A percentile compares a stretch with the other conserved stretches of the same genome.
Conservation (phyloP, 495 filamentous ascomycete species). For the Penicillium egyptiacum region DNA sequence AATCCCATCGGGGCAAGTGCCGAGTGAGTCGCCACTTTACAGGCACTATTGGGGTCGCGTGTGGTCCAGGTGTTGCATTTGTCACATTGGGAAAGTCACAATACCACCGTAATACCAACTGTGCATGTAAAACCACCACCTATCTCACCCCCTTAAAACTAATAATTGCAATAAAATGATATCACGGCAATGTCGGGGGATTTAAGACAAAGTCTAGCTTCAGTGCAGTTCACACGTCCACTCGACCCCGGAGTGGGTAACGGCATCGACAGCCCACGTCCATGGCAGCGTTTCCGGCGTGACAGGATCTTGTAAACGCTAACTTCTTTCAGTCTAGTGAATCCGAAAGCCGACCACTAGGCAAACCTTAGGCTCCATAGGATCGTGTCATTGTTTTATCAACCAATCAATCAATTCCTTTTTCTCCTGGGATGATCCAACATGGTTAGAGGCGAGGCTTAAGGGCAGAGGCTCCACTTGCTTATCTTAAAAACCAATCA, state of each 20-base stretch:
- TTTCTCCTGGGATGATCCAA: conserved; percentile 18
- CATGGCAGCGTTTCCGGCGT: conserved; percentile 9
- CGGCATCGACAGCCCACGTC: conserved; percentile 5
- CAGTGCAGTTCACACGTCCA: conserved; percentile 16
- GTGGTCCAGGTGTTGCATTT: conserved; percentile 8
- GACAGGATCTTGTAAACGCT: conserved; percentile 17
- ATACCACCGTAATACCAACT: conserved; percentile 11
- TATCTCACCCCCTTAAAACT: conserved; percentile 8
- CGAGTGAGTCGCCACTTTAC: conserved; percentile 19
- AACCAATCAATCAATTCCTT: conserved; percentile 13
- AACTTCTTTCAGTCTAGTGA: conserved; percentile 19
- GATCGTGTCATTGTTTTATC: conserved; percentile 21
- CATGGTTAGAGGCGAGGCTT: conserved; percentile 13
- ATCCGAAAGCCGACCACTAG: conserved; percentile 13
- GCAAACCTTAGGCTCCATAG: conserved; percentile 20
- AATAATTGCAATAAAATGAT: not conserved
- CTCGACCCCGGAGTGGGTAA: conserved; percentile 21
- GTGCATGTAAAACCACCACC: conserved; percentile 7
- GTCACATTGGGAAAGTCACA: conserved; percentile 1
- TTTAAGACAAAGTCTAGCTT: not conserved
- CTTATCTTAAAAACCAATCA: conserved; percentile 32
- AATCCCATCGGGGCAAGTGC: conserved; percentile 7
- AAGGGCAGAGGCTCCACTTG: conserved; percentile 26
- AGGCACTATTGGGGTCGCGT: not conserved
- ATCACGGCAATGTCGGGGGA: not conserved